These are phyloP conservation scores for Saccharomycopsis sp. DNA, from an alignment of 805 yeast genomes.

Conservation along the genomic window DNA sequence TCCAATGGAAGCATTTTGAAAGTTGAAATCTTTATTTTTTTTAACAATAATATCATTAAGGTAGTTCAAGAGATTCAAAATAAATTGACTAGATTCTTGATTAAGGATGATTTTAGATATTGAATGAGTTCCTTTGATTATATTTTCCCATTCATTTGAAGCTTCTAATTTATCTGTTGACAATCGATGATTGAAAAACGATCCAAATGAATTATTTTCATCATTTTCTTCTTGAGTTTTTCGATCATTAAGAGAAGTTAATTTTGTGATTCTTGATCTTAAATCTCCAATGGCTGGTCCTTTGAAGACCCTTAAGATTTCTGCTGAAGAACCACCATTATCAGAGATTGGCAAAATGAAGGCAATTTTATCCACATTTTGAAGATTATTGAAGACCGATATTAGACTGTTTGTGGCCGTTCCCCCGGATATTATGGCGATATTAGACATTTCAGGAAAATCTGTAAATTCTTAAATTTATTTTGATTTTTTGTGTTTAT, in stretches of 20 bases:
- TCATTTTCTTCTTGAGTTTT: background rate
- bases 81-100: too few relatives aligned
- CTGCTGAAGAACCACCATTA: constrained; percentile 93
- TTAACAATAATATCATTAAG: constrained; percentile 40
- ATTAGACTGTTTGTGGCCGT: constrained; percentile 81
- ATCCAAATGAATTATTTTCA: too few relatives aligned
- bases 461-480: too few relatives aligned
- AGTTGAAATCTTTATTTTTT: constrained; percentile 55
- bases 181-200: constrained; percentile 25
- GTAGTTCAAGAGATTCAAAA: constrained; percentile 3
- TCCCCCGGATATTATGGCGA: constrained; percentile 52
- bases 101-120: constrained; percentile 31
- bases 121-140: constrained; percentile 70
- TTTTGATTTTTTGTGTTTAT: too few relatives aligned
- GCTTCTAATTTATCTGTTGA: constrained; percentile 37
- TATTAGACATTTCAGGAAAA: too few relatives aligned
- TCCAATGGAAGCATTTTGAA: constrained; percentile 75
- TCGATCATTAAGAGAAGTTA: constrained; percentile 37
- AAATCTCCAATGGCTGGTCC: constrained; percentile 96
- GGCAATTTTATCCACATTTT: constrained; percentile 32
- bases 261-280: constrained; percentile 65
- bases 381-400: constrained; percentile 38
- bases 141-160: constrained; percentile 57
- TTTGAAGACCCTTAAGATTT: constrained; percentile 72
- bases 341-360: constrained; percentile 80